Percentiles rank a stretch among this genome's conserved stretches.
Conservation (phyloP, 2,329 filamentous ascomycete genomes). For the Delphinella strobiligena region DNA sequence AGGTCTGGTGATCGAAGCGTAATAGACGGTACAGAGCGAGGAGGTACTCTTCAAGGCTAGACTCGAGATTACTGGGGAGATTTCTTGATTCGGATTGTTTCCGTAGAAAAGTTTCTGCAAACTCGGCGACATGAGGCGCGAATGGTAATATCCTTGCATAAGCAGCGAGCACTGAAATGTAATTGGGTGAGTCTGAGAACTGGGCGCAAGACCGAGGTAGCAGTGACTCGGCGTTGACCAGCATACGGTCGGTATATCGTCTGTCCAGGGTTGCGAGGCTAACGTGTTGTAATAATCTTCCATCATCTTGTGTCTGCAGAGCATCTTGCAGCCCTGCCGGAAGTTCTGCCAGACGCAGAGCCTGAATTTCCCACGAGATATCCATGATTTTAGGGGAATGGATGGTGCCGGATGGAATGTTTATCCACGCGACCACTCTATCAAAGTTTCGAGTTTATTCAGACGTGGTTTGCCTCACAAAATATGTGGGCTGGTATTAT, state of each 20-base stretch:
- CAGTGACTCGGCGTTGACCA: slow-evolving; percentile 59
- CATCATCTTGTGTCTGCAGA: slow-evolving; percentile 51
- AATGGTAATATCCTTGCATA: slow-evolving; percentile 73
- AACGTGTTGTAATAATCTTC: slow-evolving; percentile 59
- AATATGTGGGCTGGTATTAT: not conserved
- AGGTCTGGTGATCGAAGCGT: slow-evolving; percentile 59
- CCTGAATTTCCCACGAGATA: slow-evolving; percentile 8
- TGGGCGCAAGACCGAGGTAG: slow-evolving; percentile 70
- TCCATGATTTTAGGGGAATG: slow-evolving; percentile 8
- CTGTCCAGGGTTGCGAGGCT: slow-evolving; percentile 57
- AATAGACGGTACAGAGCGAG: slow-evolving; percentile 68
- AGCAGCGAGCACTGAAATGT: slow-evolving; percentile 46
- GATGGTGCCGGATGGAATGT: not conserved
- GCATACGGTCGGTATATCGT: slow-evolving; percentile 59
- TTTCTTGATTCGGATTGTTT: slow-evolving; percentile 3
- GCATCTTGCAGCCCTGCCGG: slow-evolving; percentile 58
- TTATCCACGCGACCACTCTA: not conserved
- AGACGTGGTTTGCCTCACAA: not conserved
- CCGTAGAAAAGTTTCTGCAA: slow-evolving; percentile 43
- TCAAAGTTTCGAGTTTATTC: not conserved
- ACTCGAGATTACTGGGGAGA: slow-evolving; percentile 8
- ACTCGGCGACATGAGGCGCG: slow-evolving; percentile 65
- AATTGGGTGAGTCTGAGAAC: slow-evolving; percentile 19
- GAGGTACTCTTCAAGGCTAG: slow-evolving; percentile 26
- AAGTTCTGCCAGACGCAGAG: slow-evolving; percentile 40